Evolutionary conservation across 805 yeast genomes (phyloP).

Genomic region (Kodamaea laetipori): DNA sequence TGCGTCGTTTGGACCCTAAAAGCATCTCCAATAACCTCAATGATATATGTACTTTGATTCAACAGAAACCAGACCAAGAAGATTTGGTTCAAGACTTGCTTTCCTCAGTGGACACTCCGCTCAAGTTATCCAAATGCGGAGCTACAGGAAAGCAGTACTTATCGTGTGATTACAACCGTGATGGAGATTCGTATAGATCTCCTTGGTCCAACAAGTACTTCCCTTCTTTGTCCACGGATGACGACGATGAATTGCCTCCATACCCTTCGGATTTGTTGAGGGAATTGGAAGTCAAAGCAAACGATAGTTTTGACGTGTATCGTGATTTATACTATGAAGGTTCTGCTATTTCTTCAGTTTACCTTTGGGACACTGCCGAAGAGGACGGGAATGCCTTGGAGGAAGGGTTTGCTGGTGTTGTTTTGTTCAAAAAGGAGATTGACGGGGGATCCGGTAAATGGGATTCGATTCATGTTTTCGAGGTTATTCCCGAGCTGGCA

Average conservation of each 20-base stretch:
- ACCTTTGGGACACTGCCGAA: slow-evolving; percentile 85
- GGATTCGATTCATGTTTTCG: slow-evolving; percentile 95
- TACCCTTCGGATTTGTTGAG: slow-evolving; percentile 69
- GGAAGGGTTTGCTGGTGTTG: slow-evolving; percentile 87
- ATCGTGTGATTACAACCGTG: slow-evolving; percentile 93
- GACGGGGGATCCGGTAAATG: slow-evolving; percentile 60
- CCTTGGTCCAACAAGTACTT: slow-evolving; percentile 85
- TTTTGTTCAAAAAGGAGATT: slow-evolving; percentile 72
- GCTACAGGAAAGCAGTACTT: slow-evolving; percentile 66
- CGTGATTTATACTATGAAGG: slow-evolving; percentile 95
- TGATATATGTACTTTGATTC: slow-evolving; percentile 38
- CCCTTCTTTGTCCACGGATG: slow-evolving; percentile 34
- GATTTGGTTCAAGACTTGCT: slow-evolving; percentile 84
- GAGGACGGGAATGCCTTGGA: slow-evolving; percentile 42
- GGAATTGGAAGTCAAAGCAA: slow-evolving; percentile 75
- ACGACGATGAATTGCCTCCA: slow-evolving; percentile 63
- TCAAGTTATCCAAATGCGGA: slow-evolving; percentile 53
- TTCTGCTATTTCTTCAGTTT: slow-evolving; percentile 78
- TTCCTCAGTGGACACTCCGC: slow-evolving; percentile 85
- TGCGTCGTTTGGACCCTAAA: slow-evolving; percentile 45
- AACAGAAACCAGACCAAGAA: slow-evolving; percentile 29
- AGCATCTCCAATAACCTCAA: slow-evolving; percentile 34
- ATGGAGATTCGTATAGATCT: slow-evolving; percentile 87
- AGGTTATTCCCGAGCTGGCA: slow-evolving; percentile 51
- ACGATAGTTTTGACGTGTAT: slow-evolving; percentile 89